Evolutionary conservation across 805 yeast species (phyloP).

Genomic region (Yarrowia sp.): DNA sequence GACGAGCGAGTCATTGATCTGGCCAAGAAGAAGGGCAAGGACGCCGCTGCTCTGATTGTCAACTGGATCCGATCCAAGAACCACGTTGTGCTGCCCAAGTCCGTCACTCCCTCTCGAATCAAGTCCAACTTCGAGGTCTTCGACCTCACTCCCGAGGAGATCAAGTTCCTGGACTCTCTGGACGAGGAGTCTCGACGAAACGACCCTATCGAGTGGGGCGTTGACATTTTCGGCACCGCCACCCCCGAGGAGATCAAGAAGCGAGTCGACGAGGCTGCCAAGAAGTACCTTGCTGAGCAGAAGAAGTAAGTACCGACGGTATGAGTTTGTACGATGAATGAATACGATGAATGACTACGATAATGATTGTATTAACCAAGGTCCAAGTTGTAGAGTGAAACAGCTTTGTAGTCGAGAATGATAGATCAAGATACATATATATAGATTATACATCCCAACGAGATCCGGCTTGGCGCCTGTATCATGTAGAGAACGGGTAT

Average conservation of each 20-base stretch:
- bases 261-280: conserved; percentile 41
- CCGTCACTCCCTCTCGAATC: conserved; percentile 70
- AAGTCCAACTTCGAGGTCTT: conserved; percentile 63
- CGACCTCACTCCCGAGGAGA: conserved; percentile 56
- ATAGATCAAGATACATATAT: not conserved
- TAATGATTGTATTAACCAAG: conserved; percentile 22
- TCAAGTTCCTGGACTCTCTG: conserved; percentile 46
- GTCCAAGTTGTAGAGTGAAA: conserved; percentile 7
- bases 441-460: too few relatives aligned
- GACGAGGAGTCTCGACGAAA: conserved; percentile 46
- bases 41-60: conserved; percentile 70
- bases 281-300: conserved; percentile 34
- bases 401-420: too few relatives aligned
- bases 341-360: conserved; percentile 16
- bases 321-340: conserved; percentile 5
- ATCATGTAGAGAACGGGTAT: not conserved
- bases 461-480: conserved; percentile 9
- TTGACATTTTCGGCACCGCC: conserved; percentile 45
- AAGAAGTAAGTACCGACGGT: conserved; percentile 27
- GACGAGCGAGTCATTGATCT: conserved; percentile 60
- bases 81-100: conserved; percentile 78
- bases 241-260: conserved; percentile 43
- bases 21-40: conserved; percentile 60
- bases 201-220: conserved; percentile 48
- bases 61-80: conserved; percentile 84